These are phyloP conservation scores for Pichia phayaonensis DNA, from an alignment of 805 yeast species.

Conservation along the genomic window DNA sequence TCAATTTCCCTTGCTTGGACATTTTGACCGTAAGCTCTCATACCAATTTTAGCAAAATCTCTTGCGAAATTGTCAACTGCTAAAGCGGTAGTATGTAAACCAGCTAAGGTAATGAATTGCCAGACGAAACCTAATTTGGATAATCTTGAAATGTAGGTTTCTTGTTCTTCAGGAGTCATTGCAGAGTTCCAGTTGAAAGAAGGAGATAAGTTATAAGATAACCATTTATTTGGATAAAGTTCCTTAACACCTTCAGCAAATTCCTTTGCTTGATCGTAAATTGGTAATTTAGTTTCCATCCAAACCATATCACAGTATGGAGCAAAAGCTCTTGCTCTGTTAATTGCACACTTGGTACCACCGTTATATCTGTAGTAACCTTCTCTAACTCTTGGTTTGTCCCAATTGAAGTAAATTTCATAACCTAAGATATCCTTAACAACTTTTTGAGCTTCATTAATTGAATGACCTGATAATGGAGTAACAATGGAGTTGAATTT, in stretches of 20 bases:
- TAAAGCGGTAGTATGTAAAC: slow-evolving; percentile 91
- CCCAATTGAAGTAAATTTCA: slow-evolving; percentile 91
- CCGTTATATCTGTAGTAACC: slow-evolving; percentile 95
- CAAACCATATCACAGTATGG: slow-evolving; percentile 94
- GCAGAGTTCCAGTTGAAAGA: slow-evolving; percentile 98
- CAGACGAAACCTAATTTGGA: slow-evolving; percentile 89
- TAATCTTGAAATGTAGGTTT: slow-evolving; percentile 80
- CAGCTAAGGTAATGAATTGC: slow-evolving; percentile 97
- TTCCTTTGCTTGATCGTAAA: slow-evolving; percentile 86
- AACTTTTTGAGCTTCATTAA: slow-evolving; percentile 69
- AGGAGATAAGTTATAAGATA: slow-evolving; percentile 94
- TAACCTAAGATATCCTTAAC: slow-evolving; percentile 72
- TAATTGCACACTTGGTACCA: slow-evolving; percentile 95
- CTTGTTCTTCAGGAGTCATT: slow-evolving; percentile 80
- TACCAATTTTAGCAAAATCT: slow-evolving; percentile 72
- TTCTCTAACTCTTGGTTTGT: slow-evolving; percentile 87
- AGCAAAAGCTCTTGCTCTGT: slow-evolving; percentile 92
- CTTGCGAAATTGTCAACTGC: slow-evolving; percentile 81
- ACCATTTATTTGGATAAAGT: slow-evolving; percentile 84
- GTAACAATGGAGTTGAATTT: slow-evolving; percentile 61
- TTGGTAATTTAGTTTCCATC: slow-evolving; percentile 98
- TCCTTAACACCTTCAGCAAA: slow-evolving; percentile 87
- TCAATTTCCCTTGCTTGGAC: slow-evolving; percentile 87
- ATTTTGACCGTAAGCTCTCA: slow-evolving; percentile 89
- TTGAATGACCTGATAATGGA: slow-evolving; percentile 69